Evolutionary conservation across 192 early-diverging fungal species (phyloP).

Genomic region (Backusella tarrabulga): DNA sequence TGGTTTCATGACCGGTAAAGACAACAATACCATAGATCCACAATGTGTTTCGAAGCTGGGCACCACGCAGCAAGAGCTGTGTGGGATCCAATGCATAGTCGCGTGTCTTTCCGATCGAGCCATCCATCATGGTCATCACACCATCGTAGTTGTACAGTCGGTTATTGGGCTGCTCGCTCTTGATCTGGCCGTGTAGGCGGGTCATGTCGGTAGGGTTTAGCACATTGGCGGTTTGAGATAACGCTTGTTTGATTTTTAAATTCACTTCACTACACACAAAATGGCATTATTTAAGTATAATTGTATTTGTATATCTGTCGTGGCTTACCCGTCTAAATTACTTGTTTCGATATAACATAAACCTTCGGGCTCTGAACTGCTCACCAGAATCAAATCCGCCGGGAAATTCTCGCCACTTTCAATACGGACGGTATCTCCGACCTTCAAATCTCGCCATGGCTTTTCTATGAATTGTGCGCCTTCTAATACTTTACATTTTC

Average conservation of each 20-base stretch:
- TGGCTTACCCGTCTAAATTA: conserved; percentile 85
- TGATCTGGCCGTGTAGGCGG: conserved; percentile 67
- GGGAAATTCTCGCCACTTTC: conserved; percentile 89
- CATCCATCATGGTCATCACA: conserved; percentile 46
- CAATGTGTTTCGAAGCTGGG: conserved; percentile 88
- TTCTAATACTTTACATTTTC: conserved; percentile 57
- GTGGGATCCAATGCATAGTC: conserved; percentile 89
- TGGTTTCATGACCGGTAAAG: conserved; percentile 97
- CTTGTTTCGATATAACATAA: conserved; percentile 98
- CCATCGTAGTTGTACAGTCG: conserved; percentile 95
- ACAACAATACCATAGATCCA: conserved; percentile 95
- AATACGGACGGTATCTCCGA: conserved; percentile 92
- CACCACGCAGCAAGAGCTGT: conserved; percentile 90
- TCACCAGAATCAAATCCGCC: conserved; percentile 88
- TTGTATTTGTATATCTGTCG: neutral
- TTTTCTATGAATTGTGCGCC: conserved; percentile 72
- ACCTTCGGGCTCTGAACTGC: conserved; percentile 92
- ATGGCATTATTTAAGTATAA: too few relatives aligned
- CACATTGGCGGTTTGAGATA: conserved; percentile 77
- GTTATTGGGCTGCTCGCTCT: conserved; percentile 95
- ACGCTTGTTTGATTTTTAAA: conserved; percentile 93
- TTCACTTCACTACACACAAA: conserved; percentile 79
- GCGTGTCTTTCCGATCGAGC: conserved; percentile 50
- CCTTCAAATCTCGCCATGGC: conserved; percentile 77
- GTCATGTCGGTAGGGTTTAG: conserved; percentile 70